Conservation (phyloP, 2,329 filamentous ascomycete species). For the Nemania serpens region DNA sequence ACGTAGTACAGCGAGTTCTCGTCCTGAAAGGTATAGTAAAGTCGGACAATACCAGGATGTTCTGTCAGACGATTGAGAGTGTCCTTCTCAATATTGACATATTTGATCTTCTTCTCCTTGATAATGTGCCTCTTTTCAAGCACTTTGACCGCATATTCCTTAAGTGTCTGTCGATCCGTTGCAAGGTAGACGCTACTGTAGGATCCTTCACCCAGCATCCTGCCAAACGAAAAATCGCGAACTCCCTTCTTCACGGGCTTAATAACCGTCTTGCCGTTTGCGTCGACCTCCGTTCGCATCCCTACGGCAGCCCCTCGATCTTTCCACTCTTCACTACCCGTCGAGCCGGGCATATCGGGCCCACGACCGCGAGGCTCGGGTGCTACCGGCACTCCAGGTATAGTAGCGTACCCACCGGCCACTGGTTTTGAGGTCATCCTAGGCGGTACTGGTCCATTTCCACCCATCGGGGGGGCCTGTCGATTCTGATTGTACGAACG, state of each 20-base stretch:
- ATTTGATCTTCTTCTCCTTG: slow-evolving; percentile 99
- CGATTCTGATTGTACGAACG: slow-evolving; percentile 67
- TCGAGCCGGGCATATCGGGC: slow-evolving; percentile 49
- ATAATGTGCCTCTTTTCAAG: slow-evolving; percentile 99
- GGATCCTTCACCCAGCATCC: slow-evolving; percentile 90
- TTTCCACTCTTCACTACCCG: slow-evolving; percentile 90
- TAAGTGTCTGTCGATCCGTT: slow-evolving; percentile 89
- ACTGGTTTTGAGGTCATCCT: slow-evolving; percentile 77
- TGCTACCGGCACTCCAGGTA: slow-evolving; percentile 49
- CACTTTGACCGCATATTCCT: slow-evolving; percentile 98
- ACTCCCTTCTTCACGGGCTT: slow-evolving; percentile 95
- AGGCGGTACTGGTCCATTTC: slow-evolving; percentile 69
- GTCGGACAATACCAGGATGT: slow-evolving; percentile 91
- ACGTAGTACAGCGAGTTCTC: slow-evolving; percentile 97
- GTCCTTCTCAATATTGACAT: slow-evolving; percentile 99
- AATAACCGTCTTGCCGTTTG: slow-evolving; percentile 78
- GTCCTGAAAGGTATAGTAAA: slow-evolving; percentile 99
- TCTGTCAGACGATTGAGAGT: slow-evolving; percentile 95
- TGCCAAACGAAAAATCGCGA: slow-evolving; percentile 92
- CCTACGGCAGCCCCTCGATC: slow-evolving; percentile 90
- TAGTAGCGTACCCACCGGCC: slow-evolving; percentile 58
- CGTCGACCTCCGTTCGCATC: slow-evolving; percentile 81
- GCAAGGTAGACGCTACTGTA: slow-evolving; percentile 96
- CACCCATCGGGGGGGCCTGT: slow-evolving; percentile 54
- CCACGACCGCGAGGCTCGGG: slow-evolving; percentile 39